These are phyloP conservation scores for Pulveroboletus frians DNA, from an alignment of 768 basidiomycete species.

Conservation along the genomic window DNA sequence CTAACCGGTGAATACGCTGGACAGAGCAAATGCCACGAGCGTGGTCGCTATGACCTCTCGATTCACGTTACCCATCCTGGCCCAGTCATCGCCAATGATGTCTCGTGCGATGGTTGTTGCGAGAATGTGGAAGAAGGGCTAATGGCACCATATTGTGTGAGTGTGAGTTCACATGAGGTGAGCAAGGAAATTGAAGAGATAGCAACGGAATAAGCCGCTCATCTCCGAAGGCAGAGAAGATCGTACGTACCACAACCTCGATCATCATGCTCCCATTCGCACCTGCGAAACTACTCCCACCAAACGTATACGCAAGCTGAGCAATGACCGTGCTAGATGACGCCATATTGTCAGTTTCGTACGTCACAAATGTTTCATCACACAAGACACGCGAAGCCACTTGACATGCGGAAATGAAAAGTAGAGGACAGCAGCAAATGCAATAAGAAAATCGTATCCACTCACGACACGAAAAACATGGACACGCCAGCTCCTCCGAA, in stretches of 20 bases:
- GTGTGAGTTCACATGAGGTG: background rate
- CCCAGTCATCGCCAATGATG: slow-evolving; percentile 36
- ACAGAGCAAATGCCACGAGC: slow-evolving; percentile 80
- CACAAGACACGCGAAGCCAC: background rate
- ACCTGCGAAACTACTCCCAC: slow-evolving; percentile 84
- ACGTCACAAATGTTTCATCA: background rate
- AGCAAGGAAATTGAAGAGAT: background rate
- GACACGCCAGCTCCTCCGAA: slow-evolving; percentile 89
- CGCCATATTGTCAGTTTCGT: background rate
- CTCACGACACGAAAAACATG: slow-evolving; percentile 87
- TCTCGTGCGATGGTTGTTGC: slow-evolving; percentile 68
- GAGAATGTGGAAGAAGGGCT: slow-evolving; percentile 96
- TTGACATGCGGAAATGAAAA: slow-evolving; percentile 4
- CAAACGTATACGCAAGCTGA: slow-evolving; percentile 80
- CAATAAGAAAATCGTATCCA: slow-evolving; percentile 4
- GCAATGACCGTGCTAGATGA: slow-evolving; percentile 59
- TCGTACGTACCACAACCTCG: slow-evolving; percentile 77
- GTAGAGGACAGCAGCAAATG: background rate
- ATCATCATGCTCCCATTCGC: slow-evolving; percentile 98
- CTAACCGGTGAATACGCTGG: slow-evolving; percentile 80
- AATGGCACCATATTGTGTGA: background rate
- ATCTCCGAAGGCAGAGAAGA: background rate
- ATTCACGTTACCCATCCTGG: slow-evolving; percentile 50
- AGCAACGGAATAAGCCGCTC: background rate
- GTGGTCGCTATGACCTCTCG: slow-evolving; percentile 85